Percentiles rank a stretch among this genome's conserved stretches.
Conservation (phyloP, 1,284 basidiomycete genomes). For the Ustilago hordei region DNA sequence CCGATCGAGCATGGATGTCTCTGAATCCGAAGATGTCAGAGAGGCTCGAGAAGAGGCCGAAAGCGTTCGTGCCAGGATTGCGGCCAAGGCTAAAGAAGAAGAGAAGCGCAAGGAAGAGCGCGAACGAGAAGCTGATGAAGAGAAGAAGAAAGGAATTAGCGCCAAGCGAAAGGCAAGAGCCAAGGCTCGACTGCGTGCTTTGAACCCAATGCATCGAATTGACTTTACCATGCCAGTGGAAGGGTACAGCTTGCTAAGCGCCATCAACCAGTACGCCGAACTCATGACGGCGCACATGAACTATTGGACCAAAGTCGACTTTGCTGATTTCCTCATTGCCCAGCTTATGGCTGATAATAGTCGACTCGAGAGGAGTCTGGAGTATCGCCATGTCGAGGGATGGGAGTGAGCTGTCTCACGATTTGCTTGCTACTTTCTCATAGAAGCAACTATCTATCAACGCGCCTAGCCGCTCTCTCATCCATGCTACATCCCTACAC, state of each 20-base stretch:
- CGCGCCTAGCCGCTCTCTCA: no score
- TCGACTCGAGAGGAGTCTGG: conserved; percentile 38
- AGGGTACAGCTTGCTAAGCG: conserved; percentile 45
- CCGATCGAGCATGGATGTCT: conserved; percentile 31
- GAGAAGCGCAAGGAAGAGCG: conserved; percentile 40
- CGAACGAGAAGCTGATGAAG: conserved; percentile 23
- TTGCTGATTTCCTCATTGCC: conserved; percentile 62
- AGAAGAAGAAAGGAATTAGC: conserved; percentile 41
- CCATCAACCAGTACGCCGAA: conserved; percentile 57
- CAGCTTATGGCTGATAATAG: conserved; percentile 55
- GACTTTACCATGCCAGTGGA: conserved; percentile 59
- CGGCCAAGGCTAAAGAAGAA: conserved; percentile 26
- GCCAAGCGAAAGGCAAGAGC: conserved; percentile 35
- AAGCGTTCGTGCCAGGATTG: conserved; percentile 19
- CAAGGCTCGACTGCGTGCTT: conserved; percentile 41
- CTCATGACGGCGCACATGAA: conserved; percentile 62
- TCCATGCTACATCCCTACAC: neutral
- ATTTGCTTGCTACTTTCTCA: neutral
- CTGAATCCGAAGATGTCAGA: conserved; percentile 32
- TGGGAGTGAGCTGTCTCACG: conserved; percentile 25
- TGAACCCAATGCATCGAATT: conserved; percentile 46
- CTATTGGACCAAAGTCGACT: conserved; percentile 62
- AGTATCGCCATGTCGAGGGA: conserved; percentile 41
- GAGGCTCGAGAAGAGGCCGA: conserved; percentile 23
- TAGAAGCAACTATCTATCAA: no score